Evolutionary conservation across 768 basidiomycete species (phyloP), one percentile per base, ranked within the genome.

Genomic region (Chalciporus sphaerocephalus): DNA sequence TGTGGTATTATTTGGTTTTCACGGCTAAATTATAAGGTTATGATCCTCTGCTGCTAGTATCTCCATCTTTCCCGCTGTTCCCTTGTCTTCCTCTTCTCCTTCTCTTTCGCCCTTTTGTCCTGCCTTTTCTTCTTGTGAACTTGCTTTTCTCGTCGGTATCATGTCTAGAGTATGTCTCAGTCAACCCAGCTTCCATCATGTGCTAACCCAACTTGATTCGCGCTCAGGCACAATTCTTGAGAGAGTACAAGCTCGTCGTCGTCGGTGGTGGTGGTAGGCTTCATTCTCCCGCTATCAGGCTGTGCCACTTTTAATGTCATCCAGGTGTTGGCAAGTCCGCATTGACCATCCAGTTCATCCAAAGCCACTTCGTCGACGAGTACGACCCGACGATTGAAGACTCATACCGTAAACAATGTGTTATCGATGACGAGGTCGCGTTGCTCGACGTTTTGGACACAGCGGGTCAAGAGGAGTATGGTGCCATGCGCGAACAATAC

Each of bases 381-480:
- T 93, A 80, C 47, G 92, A 97, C 66, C 94, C 95, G 22, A 96
- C 94, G 22, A 97, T 97, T 58, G 95, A 95, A 92, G 93, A 98
- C 64, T 96, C 93, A 36, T 98, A 97, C 72, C 78, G 95, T 54
- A 98, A 96, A 66, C 93, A 96, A 63, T 94, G 92, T 52, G 85
- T 95, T 25, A 92, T 98, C 54, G 94, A 98, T 68, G 94, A 95
- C n/a, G 92, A 97, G 68, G 91, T 96, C n/a, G 93, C 93, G 16
- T 76, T 96, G 40, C 81, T 96, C 46, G 94, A 98, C 63, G 94
- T 98, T 42, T 80, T 98, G 51, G 94, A 96, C 71, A 97, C 94
- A 13, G 94, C 94, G 42, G 94, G 94, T 27, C 94, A 97, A 68
- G 95, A 98, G 68, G 95, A 98, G 75, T 98, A 97, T 60, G 91